Evolutionary conservation across 768 basidiomycete species (phyloP).

Genomic region (Pleurotus giganteus): DNA sequence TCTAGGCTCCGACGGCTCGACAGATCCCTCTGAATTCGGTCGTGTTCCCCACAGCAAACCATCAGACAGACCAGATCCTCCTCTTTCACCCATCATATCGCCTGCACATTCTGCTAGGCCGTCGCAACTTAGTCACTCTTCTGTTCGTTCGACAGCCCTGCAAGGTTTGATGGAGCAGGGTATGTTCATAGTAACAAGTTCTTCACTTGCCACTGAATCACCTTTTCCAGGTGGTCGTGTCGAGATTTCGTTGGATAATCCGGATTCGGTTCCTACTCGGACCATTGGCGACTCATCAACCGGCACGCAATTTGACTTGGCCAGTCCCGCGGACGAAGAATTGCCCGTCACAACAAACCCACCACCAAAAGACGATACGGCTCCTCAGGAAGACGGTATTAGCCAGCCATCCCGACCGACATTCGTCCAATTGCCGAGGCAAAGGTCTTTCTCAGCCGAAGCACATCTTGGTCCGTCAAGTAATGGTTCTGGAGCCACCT

Average conservation of each 20-base stretch:
- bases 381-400: slow-evolving; percentile 3
- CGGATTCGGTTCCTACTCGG: slow-evolving; percentile 35
- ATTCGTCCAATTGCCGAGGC: slow-evolving; percentile 35
- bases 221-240: slow-evolving; percentile 48
- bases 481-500: slow-evolving; percentile 22
- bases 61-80: background rate
- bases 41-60: background rate
- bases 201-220: background rate
- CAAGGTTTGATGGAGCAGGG: slow-evolving; percentile 69
- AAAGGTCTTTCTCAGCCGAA: slow-evolving; percentile 29
- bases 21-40: slow-evolving; percentile 20
- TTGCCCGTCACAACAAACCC: background rate
- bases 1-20: slow-evolving; percentile 18
- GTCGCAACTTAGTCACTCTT: slow-evolving; percentile 23
- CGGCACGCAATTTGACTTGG: slow-evolving; percentile 26
- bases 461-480: slow-evolving; percentile 20
- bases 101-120: background rate
- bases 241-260: slow-evolving; percentile 45
- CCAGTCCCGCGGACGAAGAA: slow-evolving; percentile 1
- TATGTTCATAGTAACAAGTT: slow-evolving; percentile 21
- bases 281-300: slow-evolving; percentile 41
- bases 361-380: slow-evolving; percentile 1
- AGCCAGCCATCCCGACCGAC: slow-evolving; percentile 28
- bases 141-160: slow-evolving; percentile 41
- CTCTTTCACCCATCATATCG: background rate